Percentiles rank a stretch among this genome's conserved stretches.
These are phyloP conservation scores for Coleophoma eucalyptorum DNA, from an alignment of 2,329 filamentous ascomycete genomes.

Conservation along the genomic window DNA sequence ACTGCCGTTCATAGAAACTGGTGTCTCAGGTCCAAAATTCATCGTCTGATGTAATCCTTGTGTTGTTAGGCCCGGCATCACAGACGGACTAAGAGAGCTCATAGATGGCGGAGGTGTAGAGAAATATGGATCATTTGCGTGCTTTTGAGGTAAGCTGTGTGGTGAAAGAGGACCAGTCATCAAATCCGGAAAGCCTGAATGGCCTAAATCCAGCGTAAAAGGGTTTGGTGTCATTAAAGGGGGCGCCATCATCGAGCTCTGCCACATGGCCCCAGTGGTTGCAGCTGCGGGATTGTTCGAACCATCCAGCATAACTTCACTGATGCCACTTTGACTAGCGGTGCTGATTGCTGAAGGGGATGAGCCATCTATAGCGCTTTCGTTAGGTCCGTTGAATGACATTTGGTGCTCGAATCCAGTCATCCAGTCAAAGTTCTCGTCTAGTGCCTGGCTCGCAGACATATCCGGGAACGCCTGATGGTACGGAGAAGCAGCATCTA, in stretches of 20 bases:
- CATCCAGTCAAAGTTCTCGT: constrained; percentile 82
- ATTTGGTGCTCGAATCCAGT: constrained; percentile 77
- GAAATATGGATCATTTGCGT: constrained; percentile 71
- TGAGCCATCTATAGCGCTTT: constrained; percentile 84
- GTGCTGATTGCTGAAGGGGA: constrained; percentile 96
- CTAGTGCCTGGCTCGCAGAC: constrained; percentile 54
- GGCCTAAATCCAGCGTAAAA: constrained; percentile 72
- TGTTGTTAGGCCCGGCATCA: constrained; percentile 60
- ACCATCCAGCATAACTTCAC: constrained; percentile 87
- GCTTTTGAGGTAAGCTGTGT: constrained; percentile 68
- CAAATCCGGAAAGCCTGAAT: constrained; percentile 73
- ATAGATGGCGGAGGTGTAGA: constrained; percentile 73
- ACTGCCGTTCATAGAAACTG: constrained; percentile 62
- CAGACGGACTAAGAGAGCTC: constrained; percentile 68
- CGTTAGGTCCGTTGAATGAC: constrained; percentile 64
- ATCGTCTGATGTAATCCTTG: constrained; percentile 63
- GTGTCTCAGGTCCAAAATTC: constrained; percentile 70
- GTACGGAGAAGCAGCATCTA: constrained; percentile 61
- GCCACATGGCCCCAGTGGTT: constrained; percentile 60
- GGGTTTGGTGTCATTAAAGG: constrained; percentile 61
- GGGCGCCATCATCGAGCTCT: constrained; percentile 65
- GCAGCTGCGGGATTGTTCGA: constrained; percentile 58
- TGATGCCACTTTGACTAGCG: constrained; percentile 85
- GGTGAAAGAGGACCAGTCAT: constrained; percentile 72
- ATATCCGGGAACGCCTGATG: constrained; percentile 54